phyloP scores from a whole-genome alignment of 164 flowering plant species.

The Litsea cubeba region DNA sequence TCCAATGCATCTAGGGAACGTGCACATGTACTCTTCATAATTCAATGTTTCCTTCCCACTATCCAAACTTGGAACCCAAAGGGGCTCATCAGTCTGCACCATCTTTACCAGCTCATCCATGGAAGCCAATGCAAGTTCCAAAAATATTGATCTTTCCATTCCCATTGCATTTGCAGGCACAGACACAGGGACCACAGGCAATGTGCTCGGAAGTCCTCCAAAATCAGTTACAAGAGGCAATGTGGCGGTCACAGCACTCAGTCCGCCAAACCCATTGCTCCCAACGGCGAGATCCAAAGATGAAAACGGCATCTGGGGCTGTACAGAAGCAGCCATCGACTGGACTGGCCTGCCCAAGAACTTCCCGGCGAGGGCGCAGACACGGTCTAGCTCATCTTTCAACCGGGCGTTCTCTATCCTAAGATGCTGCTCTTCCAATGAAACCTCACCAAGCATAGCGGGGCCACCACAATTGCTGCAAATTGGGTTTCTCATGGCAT shows the following conservation, averaged over 20 bases:
- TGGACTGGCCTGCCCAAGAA: slow-evolving; percentile 79
- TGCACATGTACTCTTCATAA: slow-evolving; percentile 65
- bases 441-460: slow-evolving; percentile 77
- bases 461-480: slow-evolving; percentile 94
- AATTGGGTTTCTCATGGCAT: slow-evolving; percentile 86
- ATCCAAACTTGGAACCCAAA: slow-evolving; percentile 66
- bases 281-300: slow-evolving; percentile 84
- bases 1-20: slow-evolving; percentile 66
- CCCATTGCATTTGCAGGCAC: slow-evolving; percentile 27
- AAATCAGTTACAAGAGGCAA: slow-evolving; percentile 50
- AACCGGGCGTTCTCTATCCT: slow-evolving; percentile 86
- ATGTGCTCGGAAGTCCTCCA: slow-evolving; percentile 32
- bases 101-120: slow-evolving; percentile 91
- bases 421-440: slow-evolving; percentile 88
- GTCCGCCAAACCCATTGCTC: slow-evolving; percentile 47
- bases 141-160: slow-evolving; percentile 63
- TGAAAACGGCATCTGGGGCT: slow-evolving; percentile 49
- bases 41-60: slow-evolving; percentile 64
- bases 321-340: slow-evolving; percentile 26
- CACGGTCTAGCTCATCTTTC: slow-evolving; percentile 86
- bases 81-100: slow-evolving; percentile 76
- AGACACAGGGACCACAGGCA: slow-evolving; percentile 32
- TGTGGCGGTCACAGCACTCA: slow-evolving; percentile 28
- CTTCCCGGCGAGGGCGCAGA: slow-evolving; percentile 81
- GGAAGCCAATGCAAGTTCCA: slow-evolving; percentile 84